A percentile compares a stretch with the other conserved stretches of the same genome.
Conservation (phyloP, 2,329 filamentous ascomycete species). For the Botrytis porri region DNA sequence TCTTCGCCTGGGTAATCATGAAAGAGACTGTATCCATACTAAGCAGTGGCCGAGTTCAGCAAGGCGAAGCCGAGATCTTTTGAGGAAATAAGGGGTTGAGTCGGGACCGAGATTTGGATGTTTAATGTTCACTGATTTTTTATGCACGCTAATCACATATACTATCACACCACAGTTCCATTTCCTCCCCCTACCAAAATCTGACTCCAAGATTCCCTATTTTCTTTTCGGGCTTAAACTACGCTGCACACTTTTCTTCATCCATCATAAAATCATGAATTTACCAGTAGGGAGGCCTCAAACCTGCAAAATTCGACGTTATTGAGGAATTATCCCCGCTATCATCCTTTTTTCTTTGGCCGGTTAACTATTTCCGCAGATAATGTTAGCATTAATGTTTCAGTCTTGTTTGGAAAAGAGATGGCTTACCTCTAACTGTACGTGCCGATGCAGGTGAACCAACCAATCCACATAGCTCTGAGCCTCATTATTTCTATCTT, state of each 20-base stretch:
- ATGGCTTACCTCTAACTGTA: slow-evolving; percentile 75
- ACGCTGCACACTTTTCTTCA: not conserved
- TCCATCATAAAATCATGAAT: not conserved
- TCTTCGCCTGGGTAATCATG: not conserved
- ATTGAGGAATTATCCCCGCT: slow-evolving; percentile 47
- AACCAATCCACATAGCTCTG: slow-evolving; percentile 99
- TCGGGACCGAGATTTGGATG: not conserved
- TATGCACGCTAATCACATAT: slow-evolving; percentile 13
- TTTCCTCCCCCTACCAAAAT: not conserved
- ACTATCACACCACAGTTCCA: not conserved
- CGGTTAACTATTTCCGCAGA: slow-evolving; percentile 52
- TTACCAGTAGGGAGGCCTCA: slow-evolving; percentile 61
- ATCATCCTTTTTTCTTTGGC: slow-evolving; percentile 69
- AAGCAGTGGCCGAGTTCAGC: too few species aligned
- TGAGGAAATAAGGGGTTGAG: not conserved
- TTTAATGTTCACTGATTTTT: slow-evolving; percentile 4
- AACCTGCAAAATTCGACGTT: slow-evolving; percentile 54
- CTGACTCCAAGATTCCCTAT: not conserved
- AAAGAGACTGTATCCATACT: not conserved
- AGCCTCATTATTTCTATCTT: slow-evolving; percentile 96
- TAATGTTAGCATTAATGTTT: slow-evolving; percentile 13
- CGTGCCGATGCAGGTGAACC: slow-evolving; percentile 88
- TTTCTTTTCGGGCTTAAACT: not conserved
- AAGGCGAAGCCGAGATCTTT: not conserved
- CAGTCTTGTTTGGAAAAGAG: not conserved